Evolutionary conservation across 2,329 filamentous ascomycete genomes (phyloP).

Genomic region (Cyanodermella asteris): DNA sequence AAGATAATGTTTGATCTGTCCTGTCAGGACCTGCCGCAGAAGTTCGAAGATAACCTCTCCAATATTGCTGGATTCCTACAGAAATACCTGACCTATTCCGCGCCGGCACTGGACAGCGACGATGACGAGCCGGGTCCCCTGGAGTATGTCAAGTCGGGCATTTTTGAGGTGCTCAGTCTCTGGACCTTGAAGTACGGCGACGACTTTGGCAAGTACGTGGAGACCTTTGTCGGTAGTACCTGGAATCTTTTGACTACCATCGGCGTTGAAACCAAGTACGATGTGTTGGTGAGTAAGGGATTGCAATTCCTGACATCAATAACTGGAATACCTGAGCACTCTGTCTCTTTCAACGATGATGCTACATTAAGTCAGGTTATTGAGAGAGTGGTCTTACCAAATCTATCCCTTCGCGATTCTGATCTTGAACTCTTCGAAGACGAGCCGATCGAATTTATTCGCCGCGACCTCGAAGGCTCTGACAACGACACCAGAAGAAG

Average conservation of each 20-base stretch:
- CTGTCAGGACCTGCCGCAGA: constrained; percentile 85
- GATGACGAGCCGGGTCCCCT: constrained; percentile 70
- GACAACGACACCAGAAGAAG: constrained; percentile 83
- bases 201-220: constrained; percentile 60
- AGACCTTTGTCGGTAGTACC: constrained; percentile 68
- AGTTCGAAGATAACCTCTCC: constrained; percentile 74
- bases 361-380: constrained; percentile 65
- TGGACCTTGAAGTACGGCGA: constrained; percentile 93
- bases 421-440: constrained; percentile 95
- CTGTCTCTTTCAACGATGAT: constrained; percentile 65
- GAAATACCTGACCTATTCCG: constrained; percentile 84
- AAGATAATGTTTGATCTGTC: constrained; percentile 92
- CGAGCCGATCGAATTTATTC: constrained; percentile 95
- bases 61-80: constrained; percentile 61
- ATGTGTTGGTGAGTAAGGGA: constrained; percentile 82
- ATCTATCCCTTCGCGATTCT: constrained; percentile 74
- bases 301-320: constrained; percentile 87
- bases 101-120: constrained; percentile 57
- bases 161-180: constrained; percentile 74
- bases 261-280: constrained; percentile 76
- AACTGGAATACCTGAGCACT: constrained; percentile 55
- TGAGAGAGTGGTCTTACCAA: constrained; percentile 87
- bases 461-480: constrained; percentile 82
- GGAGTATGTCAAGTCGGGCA: constrained; percentile 77
- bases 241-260: constrained; percentile 81